Evolutionary conservation across 495 filamentous ascomycete genomes (phyloP), one percentile per base, ranked within the genome.

Genomic region (Chaetomium tenue): DNA sequence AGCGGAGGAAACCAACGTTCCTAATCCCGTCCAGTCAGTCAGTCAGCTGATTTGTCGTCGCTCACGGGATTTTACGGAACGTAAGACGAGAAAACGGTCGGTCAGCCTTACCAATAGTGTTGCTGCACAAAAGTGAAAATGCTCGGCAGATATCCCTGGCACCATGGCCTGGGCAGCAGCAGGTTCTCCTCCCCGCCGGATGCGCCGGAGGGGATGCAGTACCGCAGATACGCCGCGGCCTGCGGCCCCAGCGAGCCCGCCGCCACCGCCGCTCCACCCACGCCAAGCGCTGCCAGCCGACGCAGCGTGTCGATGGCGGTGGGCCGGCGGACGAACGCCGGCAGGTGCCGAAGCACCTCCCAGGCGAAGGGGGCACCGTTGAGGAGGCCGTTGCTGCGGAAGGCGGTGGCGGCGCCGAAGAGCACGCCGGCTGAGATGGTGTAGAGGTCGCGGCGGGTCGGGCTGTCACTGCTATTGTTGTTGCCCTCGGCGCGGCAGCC

Each of bases 91-190:
- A 3, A 30, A 6, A 6, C 6, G 9, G 9, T 2, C 9, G 7
- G 44, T 8, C 55, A 60, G 60, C 69, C 84, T 67, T 84, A 95
- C 94, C 95, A 98, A 74, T 98, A 97, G 59, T 89, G 79, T 47
- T 76, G 79, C 70, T 98, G 95, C 15, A 97, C 95, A 80, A 88
- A 98, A 23, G 85, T 78, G 75, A 96, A 98, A 47, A 98, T 91
- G 74, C 91, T 96, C 18, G 95, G 94, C 22, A 91, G 26, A 8
- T 73, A 64, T 22, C 77, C 79, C 28, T 75, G 74, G 69, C 94
- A 98, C 94, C 94, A 98, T 9, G 86, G 86, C 60, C 90, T 80
- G 26, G 65, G 62, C 11, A 68, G 66, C 11, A 30, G 28, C 28
- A 30, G 28, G 28, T 6, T 6, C 28, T 12, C 28, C 28, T 12